These are phyloP conservation scores for Hanseniaspora meyeri DNA, from an alignment of 805 yeast genomes.

Conservation along the genomic window DNA sequence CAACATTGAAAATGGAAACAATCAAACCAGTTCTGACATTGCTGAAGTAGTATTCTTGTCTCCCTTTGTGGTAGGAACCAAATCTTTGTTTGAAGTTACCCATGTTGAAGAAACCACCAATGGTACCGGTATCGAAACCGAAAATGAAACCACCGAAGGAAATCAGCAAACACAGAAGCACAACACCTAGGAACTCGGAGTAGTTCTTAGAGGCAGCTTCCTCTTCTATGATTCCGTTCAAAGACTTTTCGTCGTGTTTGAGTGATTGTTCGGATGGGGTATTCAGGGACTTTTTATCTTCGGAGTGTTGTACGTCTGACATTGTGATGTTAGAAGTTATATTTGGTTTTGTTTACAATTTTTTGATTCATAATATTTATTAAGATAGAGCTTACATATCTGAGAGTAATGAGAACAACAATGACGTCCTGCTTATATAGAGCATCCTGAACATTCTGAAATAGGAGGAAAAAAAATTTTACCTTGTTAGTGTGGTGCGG, in stretches of 20 bases:
- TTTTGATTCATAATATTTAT: too few relatives aligned
- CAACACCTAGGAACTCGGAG: slow-evolving; percentile 27
- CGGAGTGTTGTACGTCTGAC: slow-evolving; percentile 4
- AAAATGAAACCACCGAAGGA: slow-evolving; percentile 42
- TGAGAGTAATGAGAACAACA: too few relatives aligned
- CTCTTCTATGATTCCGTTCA: background rate
- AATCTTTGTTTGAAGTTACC: slow-evolving; percentile 46
- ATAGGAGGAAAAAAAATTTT: too few relatives aligned
- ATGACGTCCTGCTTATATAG: too few relatives aligned
- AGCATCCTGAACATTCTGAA: too few relatives aligned
- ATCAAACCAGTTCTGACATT: slow-evolving; percentile 46
- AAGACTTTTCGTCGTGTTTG: background rate
- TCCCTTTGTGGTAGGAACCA: slow-evolving; percentile 34
- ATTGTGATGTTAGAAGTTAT: background rate
- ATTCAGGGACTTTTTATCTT: background rate
- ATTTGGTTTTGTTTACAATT: background rate
- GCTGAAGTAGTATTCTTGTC: slow-evolving; percentile 38
- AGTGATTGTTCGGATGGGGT: background rate
- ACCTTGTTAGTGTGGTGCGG: too few relatives aligned
- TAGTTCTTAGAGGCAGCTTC: slow-evolving; percentile 22
- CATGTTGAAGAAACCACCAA: slow-evolving; percentile 56
- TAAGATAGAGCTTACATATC: too few relatives aligned
- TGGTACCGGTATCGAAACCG: slow-evolving; percentile 72
- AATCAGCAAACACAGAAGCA: slow-evolving; percentile 24
- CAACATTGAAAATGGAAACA: slow-evolving; percentile 55